Evolutionary conservation across 768 basidiomycete species (phyloP), one percentile per base, ranked within the genome.

Genomic region (Strobilomyces dryophilus): DNA sequence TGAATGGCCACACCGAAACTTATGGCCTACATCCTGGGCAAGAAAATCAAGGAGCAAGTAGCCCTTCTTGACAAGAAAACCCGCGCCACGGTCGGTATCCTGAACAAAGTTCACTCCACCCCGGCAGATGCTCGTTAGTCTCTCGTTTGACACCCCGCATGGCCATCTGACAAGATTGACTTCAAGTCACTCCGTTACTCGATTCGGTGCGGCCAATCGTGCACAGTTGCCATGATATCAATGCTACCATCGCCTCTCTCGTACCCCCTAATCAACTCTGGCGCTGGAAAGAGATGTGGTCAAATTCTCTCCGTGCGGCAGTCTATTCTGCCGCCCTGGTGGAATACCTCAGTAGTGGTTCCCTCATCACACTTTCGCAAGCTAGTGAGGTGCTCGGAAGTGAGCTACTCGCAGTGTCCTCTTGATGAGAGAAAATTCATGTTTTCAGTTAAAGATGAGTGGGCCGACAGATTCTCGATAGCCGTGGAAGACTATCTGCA

Each of bases 211-310:
- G 72, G 36, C 83, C 85, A 2, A 71, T 80, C 9, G 64, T 91
- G 27, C 62, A 68, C 11, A 78, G 78, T 57, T 91, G 83, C 58
- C 72, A 71, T 52, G 79, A 76, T 18, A 77, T 73, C 8, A 77
- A 67, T 10, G 70, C 73, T 21, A 73, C 74, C 1, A 70, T 92
- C n/a, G 83, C 82, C 7, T 69, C 61, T 6, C 74, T 84, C 31
- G 73, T 89, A 24, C 89, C 89, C 27, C 74, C 74, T 29, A 81
- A 86, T 59, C 86, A 90, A 57, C 83, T 88, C 55, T 92, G 89
- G 89, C 76, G 82, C 51, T 92, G 86, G 86, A 89, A 87, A 65
- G 87, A 90, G 24, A 81, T 87, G 81, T 91, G 89, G 89, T 76
- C 79, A 1, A 82, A 80, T 61, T 83, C 86, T 4, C 66, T 91